These are phyloP conservation scores for Claviceps purpurea DNA, from an alignment of 2,329 filamentous ascomycete species.

Conservation along the genomic window DNA sequence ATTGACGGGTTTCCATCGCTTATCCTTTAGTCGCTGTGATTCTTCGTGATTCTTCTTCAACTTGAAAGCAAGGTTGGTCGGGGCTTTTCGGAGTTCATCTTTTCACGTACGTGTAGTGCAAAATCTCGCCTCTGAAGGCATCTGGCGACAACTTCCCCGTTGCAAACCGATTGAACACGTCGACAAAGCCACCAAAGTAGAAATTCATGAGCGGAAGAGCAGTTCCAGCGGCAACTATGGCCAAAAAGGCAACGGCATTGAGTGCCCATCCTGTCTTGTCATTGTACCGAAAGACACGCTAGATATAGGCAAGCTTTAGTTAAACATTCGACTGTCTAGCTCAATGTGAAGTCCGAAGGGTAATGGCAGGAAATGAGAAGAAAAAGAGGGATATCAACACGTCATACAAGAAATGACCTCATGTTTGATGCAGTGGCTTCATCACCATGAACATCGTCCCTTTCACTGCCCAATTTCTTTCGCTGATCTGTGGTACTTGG, in stretches of 20 bases:
- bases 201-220: conserved; percentile 43
- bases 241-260: conserved; percentile 22
- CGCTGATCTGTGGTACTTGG: not conserved
- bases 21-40: too few species aligned
- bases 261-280: conserved; percentile 18
- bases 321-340: not conserved
- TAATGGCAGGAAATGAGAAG: not conserved
- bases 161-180: conserved; percentile 44
- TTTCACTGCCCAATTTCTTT: not conserved
- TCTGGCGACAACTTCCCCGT: conserved; percentile 26
- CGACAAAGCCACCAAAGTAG: conserved; percentile 42
- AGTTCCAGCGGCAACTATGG: conserved; percentile 24
- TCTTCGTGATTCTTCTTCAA: not conserved
- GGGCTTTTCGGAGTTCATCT: not conserved
- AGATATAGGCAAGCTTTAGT: not conserved
- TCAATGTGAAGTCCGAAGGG: not conserved
- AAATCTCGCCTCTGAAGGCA: conserved; percentile 36
- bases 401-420: conserved; percentile 13
- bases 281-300: conserved; percentile 27
- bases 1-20: not conserved
- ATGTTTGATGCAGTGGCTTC: conserved; percentile 9
- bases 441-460: not conserved
- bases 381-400: not conserved
- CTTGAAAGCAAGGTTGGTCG: too few species aligned
- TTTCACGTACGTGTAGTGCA: conserved; percentile 25